Evolutionary conservation across 1,284 basidiomycete species (phyloP).

Genomic region (Malassezia equina): DNA sequence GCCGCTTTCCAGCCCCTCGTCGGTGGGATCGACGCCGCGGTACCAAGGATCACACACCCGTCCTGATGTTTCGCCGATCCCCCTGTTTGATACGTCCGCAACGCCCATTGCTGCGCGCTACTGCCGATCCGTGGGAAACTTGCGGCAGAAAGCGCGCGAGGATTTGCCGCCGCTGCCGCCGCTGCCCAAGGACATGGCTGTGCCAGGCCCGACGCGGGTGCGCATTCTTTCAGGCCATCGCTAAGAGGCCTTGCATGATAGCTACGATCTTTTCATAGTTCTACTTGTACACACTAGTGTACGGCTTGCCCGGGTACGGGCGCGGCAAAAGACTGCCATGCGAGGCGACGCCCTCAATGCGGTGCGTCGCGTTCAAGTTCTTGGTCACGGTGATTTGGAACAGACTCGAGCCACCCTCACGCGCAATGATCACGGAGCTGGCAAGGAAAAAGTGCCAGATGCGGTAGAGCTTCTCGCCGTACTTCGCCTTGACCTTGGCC

Average conservation of each 20-base stretch:
- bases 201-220: conserved; percentile 1
- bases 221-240: conserved; percentile 4
- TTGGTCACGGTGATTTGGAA: conserved; percentile 72
- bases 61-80: not conserved
- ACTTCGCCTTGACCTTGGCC: conserved; percentile 74
- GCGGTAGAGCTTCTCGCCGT: conserved; percentile 62
- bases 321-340: conserved; percentile 41
- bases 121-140: conserved; percentile 11
- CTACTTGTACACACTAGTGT: conserved; percentile 35
- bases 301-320: conserved; percentile 25
- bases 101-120: conserved; percentile 18
- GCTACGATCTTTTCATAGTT: not conserved
- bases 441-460: conserved; percentile 48
- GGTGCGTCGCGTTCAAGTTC: conserved; percentile 74
- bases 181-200: not conserved
- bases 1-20: conserved; percentile 17
- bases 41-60: not conserved
- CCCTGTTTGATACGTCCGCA: not conserved
- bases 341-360: conserved; percentile 52
- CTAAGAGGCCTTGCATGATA: not conserved
- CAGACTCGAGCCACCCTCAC: conserved; percentile 44
- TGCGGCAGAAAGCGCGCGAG: conserved; percentile 11
- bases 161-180: conserved; percentile 14
- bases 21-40: conserved; percentile 9
- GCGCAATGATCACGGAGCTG: conserved; percentile 38